phyloP scores from a whole-genome alignment of 108 stramenopile genomes.

The Tribonema minus region DNA sequence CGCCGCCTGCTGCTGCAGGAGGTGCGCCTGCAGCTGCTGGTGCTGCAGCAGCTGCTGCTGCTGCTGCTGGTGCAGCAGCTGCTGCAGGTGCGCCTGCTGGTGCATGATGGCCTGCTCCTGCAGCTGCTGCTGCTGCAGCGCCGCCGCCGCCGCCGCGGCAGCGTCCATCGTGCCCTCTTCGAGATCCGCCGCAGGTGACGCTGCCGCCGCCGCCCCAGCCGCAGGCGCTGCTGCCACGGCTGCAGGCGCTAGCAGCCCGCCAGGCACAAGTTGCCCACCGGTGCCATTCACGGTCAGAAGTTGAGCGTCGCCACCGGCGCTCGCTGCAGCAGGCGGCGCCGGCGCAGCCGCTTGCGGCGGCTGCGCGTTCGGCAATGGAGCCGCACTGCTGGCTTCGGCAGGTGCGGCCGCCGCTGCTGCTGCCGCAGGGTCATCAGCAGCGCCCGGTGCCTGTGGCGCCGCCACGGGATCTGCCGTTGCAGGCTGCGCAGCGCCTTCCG shows the following conservation, averaged over 20 bases:
- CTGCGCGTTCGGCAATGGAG: too few relatives aligned
- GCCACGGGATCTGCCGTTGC: not conserved
- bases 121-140: not conserved
- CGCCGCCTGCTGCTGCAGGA: slow-evolving; percentile 2
- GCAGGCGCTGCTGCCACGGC: too few relatives aligned
- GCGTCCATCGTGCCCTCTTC: too few relatives aligned
- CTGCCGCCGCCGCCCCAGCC: too few relatives aligned
- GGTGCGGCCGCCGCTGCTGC: not conserved
- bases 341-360: not conserved
- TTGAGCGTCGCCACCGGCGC: too few relatives aligned
- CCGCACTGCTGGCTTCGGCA: too few relatives aligned
- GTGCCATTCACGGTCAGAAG: too few relatives aligned
- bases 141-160: not conserved
- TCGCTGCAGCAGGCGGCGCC: not conserved
- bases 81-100: not conserved
- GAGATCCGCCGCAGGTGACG: too few relatives aligned
- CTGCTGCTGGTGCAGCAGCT: not conserved
- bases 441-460: not conserved
- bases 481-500: not conserved
- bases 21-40: too few relatives aligned
- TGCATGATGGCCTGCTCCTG: not conserved
- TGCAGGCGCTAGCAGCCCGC: not conserved
- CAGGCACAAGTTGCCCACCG: not conserved
- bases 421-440: not conserved
- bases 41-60: not conserved